These are phyloP conservation scores for Vigna angularis DNA, from an alignment of 306 rosid species.

Conservation along the genomic window DNA sequence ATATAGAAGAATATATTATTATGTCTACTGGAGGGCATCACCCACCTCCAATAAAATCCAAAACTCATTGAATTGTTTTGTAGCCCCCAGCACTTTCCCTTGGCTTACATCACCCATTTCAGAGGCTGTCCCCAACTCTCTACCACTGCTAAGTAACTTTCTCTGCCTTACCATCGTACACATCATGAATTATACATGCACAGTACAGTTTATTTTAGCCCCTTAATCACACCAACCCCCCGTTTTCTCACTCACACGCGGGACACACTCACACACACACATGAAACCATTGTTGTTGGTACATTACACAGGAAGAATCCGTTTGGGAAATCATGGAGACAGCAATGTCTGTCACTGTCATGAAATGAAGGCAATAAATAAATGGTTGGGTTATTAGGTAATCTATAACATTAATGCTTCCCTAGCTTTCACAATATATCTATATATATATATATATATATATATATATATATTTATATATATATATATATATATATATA, in stretches of 20 bases:
- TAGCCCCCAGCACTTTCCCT: slow-evolving; percentile 63
- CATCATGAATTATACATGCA: slow-evolving; percentile 46
- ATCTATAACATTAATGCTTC: slow-evolving; percentile 38
- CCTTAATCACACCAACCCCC: slow-evolving; percentile 33
- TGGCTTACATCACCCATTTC: slow-evolving; percentile 71
- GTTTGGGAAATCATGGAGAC: slow-evolving; percentile 59
- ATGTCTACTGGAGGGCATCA: slow-evolving; percentile 48
- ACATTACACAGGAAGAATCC: slow-evolving; percentile 54
- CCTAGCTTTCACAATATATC: not conserved
- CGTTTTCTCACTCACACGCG: slow-evolving; percentile 30
- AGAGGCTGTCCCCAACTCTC: slow-evolving; percentile 66
- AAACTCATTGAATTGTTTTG: slow-evolving; percentile 62
- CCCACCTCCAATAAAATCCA: slow-evolving; percentile 67
- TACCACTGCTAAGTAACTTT: slow-evolving; percentile 46
- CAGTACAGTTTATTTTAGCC: slow-evolving; percentile 4
- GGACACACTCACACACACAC: slow-evolving; percentile 28
- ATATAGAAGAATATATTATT: slow-evolving; percentile 33
- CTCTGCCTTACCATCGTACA: slow-evolving; percentile 51
- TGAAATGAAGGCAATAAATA: slow-evolving; percentile 50
- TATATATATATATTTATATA: too few relatives aligned
- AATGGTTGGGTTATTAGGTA: slow-evolving; percentile 47
- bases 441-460: too few relatives aligned
- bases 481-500: too few relatives aligned
- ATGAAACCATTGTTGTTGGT: slow-evolving; percentile 48
- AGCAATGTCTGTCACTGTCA: slow-evolving; percentile 68